These are phyloP conservation scores for Auxenochlorella pyrenoidosa DNA, from an alignment of 139 green algal genomes.

Conservation along the genomic window DNA sequence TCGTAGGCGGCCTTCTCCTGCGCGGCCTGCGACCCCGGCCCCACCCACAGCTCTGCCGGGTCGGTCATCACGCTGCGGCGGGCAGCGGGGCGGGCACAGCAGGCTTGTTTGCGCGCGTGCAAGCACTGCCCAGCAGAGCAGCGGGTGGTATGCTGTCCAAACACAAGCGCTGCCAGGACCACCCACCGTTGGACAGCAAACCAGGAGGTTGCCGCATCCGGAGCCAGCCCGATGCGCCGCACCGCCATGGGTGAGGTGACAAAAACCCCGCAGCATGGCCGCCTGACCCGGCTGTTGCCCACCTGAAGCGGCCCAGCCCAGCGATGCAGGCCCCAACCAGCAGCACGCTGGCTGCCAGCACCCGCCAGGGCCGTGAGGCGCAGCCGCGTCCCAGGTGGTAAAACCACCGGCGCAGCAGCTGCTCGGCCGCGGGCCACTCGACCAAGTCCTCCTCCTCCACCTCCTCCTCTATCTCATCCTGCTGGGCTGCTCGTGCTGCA, in stretches of 20 bases:
- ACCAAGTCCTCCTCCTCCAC: conserved; percentile 29
- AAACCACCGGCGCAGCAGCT: conserved; percentile 45
- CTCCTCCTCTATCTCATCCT: background rate
- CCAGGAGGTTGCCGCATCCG: no score
- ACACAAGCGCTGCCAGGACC: no score
- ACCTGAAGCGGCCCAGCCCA: conserved; percentile 64
- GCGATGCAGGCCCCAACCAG: conserved; percentile 58
- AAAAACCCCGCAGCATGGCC: no score
- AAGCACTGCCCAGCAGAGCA: background rate
- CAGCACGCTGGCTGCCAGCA: conserved; percentile 46
- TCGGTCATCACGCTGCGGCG: conserved; percentile 56
- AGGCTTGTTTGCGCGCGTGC: background rate
- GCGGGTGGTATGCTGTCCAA: no score
- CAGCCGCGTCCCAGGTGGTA: conserved; percentile 55
- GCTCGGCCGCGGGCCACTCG: conserved; percentile 45
- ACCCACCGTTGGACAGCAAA: no score
- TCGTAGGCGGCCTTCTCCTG: conserved; percentile 81
- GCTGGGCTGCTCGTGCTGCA: background rate
- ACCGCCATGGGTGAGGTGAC: no score
- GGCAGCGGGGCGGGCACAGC: background rate
- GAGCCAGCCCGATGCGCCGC: no score
- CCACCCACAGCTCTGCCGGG: conserved; percentile 84
- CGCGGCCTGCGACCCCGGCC: conserved; percentile 66
- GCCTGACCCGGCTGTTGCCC: background rate
- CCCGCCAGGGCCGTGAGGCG: conserved; percentile 46